Base-by-base conservation (phyloP, 23 red algal species). In the Chondrus crispus region DNA sequence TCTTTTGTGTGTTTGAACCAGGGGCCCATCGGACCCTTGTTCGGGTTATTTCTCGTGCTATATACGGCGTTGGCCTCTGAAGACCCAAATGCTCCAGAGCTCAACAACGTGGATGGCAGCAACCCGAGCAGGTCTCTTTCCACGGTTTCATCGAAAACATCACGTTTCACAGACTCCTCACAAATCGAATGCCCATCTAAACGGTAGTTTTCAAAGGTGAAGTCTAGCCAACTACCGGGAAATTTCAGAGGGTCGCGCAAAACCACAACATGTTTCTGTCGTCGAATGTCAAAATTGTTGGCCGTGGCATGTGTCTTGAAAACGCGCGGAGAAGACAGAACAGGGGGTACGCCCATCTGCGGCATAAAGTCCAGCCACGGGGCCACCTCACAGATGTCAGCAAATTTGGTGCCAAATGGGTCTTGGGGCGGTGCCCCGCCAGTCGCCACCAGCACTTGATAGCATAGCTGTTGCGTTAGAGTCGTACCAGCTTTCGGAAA, bases 401-500 rank as follows among this genome's bases (percentile, higher is more conserved):
- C 18, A 18, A 68, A 86, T 3, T 46, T 38, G 30, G 68, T 63
- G 37, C 82, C 82, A 8, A 46, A 32, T 2, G 82, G 82, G 52
- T 86, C 82, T 22, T 46, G 58, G 7, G 39, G 20, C 10, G 66
- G 55, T 41, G 46, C 46, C 35, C 58, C 58, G 10, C 24, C 22
- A 10, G 66, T 47, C 14, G 62, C 54, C 43, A 71, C 66, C 33
- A 86, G 41, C 8, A 66, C 26, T 18, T 86, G 82, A 51, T 86
- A 86, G 12, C 68, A 24, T 40, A 86, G 43, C 72, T 86, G 82
- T 29, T 86, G 82, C 36, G 38, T 45, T 18, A 86, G 62, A 35
- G 82, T 86, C 35, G 82, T 86, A 3, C 82, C 82, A 51, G 82
- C 68, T 52, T 86, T 86, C 62, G 72, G 28, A 2, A 64, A 64